Evolutionary conservation across 495 filamentous ascomycete species (phyloP), one percentile per base, ranked within the genome.

Genomic region (Durotheca rogersii): DNA sequence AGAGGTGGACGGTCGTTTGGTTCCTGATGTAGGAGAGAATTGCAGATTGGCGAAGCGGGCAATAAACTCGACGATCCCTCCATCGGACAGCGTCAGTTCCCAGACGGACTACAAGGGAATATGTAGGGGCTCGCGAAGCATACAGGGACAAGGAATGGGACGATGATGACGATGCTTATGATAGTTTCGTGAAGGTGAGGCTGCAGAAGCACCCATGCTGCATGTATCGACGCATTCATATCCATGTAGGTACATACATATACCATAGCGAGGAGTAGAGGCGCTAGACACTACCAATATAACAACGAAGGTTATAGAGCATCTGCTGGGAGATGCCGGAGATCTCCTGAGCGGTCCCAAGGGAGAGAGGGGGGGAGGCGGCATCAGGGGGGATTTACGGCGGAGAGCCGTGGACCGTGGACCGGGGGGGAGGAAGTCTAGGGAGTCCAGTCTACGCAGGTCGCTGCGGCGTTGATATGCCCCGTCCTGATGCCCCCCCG

Each of bases 161-260:
- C 34, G 35, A 59, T 51, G 50, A 51, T 54, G 56, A 52, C 42
- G 54, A 54, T 39, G 56, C 46, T 59, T 32, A 42, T 54, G 45
- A 34, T 40, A 34, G 33, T 14, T 59, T 46, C 19, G 32, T 18
- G 33, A 59, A 59, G 56, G 54, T 54, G 56, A 59, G 56, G 56
- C 56, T 59, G 56, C 56, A 58, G 50, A 59, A 40, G 38, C 41
- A 47, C 19, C 45, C 50, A 59, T 54, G 56, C 46, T 54, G 56
- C 46, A 51, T 50, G 41, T 45, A 50, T 59, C 54, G 44, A 50
- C 40, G 50, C 45, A n/a, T n/a, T n/a, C n/a, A n/a, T n/a, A n/a
- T n/a, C n/a, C n/a, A n/a, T n/a, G n/a, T n/a, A n/a, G n/a, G n/a
- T n/a, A n/a, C n/a, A n/a, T n/a, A n/a, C n/a, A n/a, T n/a, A n/a